Evolutionary conservation across 225 moss, liverwort and hornwort genomes (phyloP), one percentile per base, ranked within the genome.

Genomic region (Sphagnum contortum): DNA sequence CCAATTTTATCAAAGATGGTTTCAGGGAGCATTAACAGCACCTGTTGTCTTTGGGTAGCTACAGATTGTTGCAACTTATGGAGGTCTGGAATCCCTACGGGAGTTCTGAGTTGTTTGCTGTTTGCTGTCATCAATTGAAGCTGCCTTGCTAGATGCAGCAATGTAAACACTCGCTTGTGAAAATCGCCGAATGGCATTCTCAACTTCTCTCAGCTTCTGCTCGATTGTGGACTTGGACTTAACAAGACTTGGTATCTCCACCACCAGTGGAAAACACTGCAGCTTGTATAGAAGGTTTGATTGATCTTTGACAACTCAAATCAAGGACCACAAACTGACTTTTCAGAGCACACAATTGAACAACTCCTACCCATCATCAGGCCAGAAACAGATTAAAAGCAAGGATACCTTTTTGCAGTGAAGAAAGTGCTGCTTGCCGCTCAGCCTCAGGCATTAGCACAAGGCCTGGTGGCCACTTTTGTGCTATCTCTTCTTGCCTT

Each of bases 151-250:
- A 3, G 58, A 44, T 3, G 58, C 58, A 4, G 66, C 57, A 44
- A 66, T 68, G 48, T 68, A 68, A 5, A 68, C 68, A 49, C 48
- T 59, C 2, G 68, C 57, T 49, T 68, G 57, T 1, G 68, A 68
- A 48, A 68, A 68, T 12, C 68, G 57, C 47, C 68, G 59, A 12
- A 68, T 68, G 0, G 68, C 57, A 4, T 68, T 59, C 45, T 68
- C 68, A 4, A 68, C 48, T 58, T 68, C 68, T 59, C 68, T 10
- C n/a, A 68, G 50, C 49, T 68, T 57, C 6, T 57, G 59, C 47
- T 68, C 68, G 4, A 68, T 48, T 46, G 68, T 50, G 3, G 68
- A 57, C 68, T 68, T 68, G 5, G 59, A 49, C 48, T 68, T 68
- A 12, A 68, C 68, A 14, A 57, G 68, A 46, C 57, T 57, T 3